phyloP scores from a whole-genome alignment of 2,329 filamentous ascomycete genomes.

The Diaporthe citri region DNA sequence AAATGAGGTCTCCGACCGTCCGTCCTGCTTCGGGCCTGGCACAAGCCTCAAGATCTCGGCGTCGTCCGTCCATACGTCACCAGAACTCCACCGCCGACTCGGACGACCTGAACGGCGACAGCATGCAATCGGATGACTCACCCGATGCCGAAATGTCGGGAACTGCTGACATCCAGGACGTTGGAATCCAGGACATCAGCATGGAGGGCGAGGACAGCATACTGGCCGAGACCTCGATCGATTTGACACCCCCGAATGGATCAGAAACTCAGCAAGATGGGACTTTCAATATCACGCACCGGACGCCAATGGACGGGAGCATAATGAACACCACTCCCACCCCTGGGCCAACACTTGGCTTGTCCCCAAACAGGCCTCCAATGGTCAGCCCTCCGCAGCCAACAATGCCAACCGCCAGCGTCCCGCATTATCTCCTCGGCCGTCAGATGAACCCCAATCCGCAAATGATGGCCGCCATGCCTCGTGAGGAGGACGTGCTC shows the following conservation, averaged over 20 bases:
- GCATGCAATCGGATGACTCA: conserved; percentile 82
- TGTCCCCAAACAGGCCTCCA: conserved; percentile 80
- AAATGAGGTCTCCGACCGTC: conserved; percentile 68
- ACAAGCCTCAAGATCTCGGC: conserved; percentile 67
- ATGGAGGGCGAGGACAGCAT: conserved; percentile 86
- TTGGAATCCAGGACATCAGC: conserved; percentile 85
- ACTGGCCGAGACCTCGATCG: conserved; percentile 80
- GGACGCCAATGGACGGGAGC: conserved; percentile 85
- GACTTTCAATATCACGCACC: conserved; percentile 94
- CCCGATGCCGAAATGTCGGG: conserved; percentile 83
- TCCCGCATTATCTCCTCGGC: conserved; percentile 84
- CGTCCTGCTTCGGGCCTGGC: conserved; percentile 66
- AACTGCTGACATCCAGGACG: conserved; percentile 83
- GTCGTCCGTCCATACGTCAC: conserved; percentile 88
- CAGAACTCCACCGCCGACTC: conserved; percentile 91
- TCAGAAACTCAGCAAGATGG: conserved; percentile 90
- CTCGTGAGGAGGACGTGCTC: conserved; percentile 94
- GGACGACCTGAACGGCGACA: conserved; percentile 88
- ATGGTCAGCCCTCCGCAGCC: conserved; percentile 81
- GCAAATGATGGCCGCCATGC: conserved; percentile 89
- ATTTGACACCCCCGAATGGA: conserved; percentile 81
- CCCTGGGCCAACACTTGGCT: conserved; percentile 74
- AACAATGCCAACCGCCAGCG: conserved; percentile 76
- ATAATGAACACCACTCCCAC: conserved; percentile 80
- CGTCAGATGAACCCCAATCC: conserved; percentile 77